phyloP scores from a whole-genome alignment of 2,329 filamentous ascomycete species.

The Macrophomina tecta region DNA sequence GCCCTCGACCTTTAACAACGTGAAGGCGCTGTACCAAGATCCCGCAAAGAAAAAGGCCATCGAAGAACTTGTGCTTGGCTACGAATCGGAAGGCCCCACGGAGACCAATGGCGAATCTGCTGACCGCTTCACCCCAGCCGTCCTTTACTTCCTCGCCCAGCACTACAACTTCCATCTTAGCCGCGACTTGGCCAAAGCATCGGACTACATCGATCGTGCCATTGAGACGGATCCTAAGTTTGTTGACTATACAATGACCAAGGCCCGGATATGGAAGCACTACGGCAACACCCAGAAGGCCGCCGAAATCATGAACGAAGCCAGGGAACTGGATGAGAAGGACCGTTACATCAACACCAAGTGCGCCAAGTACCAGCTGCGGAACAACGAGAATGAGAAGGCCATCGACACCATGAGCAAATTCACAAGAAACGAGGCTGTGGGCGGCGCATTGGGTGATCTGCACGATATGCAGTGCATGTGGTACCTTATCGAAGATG shows the following conservation, averaged over 20 bases:
- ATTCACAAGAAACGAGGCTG: conserved; percentile 90
- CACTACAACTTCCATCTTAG: conserved; percentile 95
- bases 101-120: conserved; percentile 58
- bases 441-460: conserved; percentile 86
- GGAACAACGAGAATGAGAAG: conserved; percentile 87
- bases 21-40: conserved; percentile 90
- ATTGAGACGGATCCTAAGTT: conserved; percentile 79
- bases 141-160: conserved; percentile 91
- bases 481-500: conserved; percentile 96
- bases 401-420: conserved; percentile 88
- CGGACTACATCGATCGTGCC: conserved; percentile 81
- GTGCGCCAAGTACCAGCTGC: conserved; percentile 92
- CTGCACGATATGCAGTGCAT: conserved; percentile 98
- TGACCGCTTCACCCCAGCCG: conserved; percentile 72
- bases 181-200: conserved; percentile 81
- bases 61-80: conserved; percentile 77
- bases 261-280: conserved; percentile 94
- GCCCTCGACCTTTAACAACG: conserved; percentile 93
- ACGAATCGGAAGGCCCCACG: conserved; percentile 65
- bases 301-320: conserved; percentile 85
- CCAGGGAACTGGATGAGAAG: conserved; percentile 81
- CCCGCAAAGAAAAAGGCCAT: conserved; percentile 77
- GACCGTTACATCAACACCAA: conserved; percentile 99
- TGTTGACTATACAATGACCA: conserved; percentile 93
- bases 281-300: conserved; percentile 79